Evolutionary conservation across 2,329 filamentous ascomycete species (phyloP).

Genomic region (Nigrospora oryzae): DNA sequence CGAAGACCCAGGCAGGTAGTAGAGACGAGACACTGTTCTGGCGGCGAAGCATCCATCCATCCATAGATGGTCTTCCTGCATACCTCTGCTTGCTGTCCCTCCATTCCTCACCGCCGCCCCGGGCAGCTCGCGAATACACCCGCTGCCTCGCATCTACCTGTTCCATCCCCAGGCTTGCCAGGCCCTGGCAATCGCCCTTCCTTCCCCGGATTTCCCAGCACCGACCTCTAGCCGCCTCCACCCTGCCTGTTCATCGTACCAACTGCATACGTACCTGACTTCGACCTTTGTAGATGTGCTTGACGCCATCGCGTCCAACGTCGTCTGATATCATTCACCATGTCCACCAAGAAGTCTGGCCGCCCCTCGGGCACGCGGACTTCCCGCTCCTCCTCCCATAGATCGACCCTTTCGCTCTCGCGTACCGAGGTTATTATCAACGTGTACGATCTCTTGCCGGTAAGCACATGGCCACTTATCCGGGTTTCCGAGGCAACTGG

Average conservation of each 20-base stretch:
- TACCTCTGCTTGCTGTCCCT: no score
- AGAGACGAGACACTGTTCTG: no score
- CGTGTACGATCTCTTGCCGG: constrained; percentile 69
- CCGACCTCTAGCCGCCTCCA: constrained; percentile 1
- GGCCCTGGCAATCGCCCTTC: no score
- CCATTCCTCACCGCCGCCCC: no score
- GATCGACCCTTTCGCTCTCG: constrained; percentile 59
- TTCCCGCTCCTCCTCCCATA: constrained; percentile 34
- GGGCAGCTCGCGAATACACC: no score
- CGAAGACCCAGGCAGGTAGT: no score
- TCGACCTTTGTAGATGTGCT: neutral
- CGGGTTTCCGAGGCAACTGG: no score
- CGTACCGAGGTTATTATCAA: constrained; percentile 70
- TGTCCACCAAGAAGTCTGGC: constrained; percentile 34
- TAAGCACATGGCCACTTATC: constrained; percentile 24
- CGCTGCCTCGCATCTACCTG: no score
- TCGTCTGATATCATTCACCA: constrained; percentile 9
- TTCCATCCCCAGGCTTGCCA: no score
- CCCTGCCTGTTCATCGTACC: neutral
- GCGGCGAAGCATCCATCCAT: no score
- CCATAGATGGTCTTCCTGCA: no score
- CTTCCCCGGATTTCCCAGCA: neutral
- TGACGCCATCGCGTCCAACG: neutral
- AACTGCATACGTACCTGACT: neutral
- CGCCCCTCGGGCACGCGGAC: constrained; percentile 23